These are phyloP conservation scores for Coffea humblotiana DNA, from an alignment of 305 asterid species.

Conservation along the genomic window DNA sequence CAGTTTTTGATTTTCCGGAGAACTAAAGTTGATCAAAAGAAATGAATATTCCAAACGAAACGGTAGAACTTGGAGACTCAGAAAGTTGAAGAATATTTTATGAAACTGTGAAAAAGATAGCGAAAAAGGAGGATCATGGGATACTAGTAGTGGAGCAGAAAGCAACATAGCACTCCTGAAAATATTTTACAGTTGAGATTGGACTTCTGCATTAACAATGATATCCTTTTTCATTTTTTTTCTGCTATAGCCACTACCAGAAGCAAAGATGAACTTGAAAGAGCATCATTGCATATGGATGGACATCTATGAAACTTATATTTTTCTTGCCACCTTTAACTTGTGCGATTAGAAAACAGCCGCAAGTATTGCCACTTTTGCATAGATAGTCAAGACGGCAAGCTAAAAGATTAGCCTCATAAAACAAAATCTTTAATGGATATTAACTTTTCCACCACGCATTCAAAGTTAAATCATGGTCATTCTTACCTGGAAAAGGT, in stretches of 20 bases:
- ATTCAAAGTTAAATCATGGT: background rate
- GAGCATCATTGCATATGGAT: background rate
- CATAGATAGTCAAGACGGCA: background rate
- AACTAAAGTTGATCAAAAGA: background rate
- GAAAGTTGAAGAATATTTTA: constrained; percentile 8
- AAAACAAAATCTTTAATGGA: background rate
- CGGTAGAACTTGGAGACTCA: background rate
- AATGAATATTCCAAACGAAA: background rate
- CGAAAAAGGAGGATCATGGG: constrained; percentile 13
- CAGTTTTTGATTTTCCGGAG: constrained; percentile 14
- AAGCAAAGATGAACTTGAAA: background rate
- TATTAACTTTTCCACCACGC: background rate
- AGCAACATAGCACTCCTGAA: constrained; percentile 1
- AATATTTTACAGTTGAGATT: background rate
- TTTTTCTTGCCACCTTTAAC: background rate
- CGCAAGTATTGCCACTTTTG: background rate
- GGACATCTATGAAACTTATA: background rate
- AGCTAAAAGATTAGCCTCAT: background rate
- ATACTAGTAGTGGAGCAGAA: background rate
- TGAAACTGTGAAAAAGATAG: constrained; percentile 7
- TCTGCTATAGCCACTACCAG: constrained; percentile 3
- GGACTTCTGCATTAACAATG: constrained; percentile 14
- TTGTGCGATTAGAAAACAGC: background rate
- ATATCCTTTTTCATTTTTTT: constrained; percentile 9
- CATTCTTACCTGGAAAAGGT: constrained; percentile 42